Conservation (phyloP, 495 filamentous ascomycete species). For the Aspergillus baeticus region DNA sequence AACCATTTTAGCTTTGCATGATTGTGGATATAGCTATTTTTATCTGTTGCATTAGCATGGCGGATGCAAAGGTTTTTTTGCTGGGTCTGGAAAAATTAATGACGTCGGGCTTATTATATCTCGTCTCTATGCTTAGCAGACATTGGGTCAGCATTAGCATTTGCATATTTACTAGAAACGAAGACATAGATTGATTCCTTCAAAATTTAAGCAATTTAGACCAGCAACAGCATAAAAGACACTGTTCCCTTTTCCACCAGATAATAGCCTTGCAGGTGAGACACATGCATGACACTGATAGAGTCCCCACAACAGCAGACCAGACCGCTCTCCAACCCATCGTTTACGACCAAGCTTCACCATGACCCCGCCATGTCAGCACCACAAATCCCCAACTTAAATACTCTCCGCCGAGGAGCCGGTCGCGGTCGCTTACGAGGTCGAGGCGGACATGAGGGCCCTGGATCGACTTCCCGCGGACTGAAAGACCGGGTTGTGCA, state of each 20-base stretch:
- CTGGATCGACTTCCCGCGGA: slow-evolving; percentile 22
- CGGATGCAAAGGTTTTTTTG: neutral
- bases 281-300: neutral
- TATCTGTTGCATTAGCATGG: neutral
- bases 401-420: slow-evolving; percentile 57
- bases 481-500: slow-evolving; percentile 65
- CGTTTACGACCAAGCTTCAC: slow-evolving; percentile 5
- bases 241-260: too few species aligned
- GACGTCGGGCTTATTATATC: neutral
- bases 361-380: slow-evolving; percentile 57
- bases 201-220: too few species aligned
- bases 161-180: too few species aligned
- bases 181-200: too few species aligned
- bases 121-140: too few species aligned
- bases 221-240: too few species aligned
- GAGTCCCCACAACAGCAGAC: neutral
- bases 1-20: slow-evolving; percentile 60
- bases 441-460: slow-evolving; percentile 31
- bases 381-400: slow-evolving; percentile 73
- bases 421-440: slow-evolving; percentile 46
- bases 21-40: slow-evolving; percentile 6
- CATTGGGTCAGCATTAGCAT: too few species aligned
- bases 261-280: too few species aligned
- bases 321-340: neutral
- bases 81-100: neutral